Evolutionary conservation across 495 filamentous ascomycete species (phyloP), one percentile per base, ranked within the genome.

Genomic region (Penicillium paxilli): DNA sequence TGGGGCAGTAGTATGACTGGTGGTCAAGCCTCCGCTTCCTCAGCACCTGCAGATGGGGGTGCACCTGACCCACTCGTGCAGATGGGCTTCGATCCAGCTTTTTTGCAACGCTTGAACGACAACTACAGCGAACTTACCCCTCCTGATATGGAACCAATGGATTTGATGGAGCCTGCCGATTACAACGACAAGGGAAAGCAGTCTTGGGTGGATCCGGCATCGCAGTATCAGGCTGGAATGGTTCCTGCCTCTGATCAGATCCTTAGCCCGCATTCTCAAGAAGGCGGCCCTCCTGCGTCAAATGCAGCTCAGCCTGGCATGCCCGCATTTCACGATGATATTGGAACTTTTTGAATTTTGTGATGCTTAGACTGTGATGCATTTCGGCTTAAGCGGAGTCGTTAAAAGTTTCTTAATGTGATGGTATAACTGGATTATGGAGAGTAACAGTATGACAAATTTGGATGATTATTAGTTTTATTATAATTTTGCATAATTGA

Each of bases 81-180:
- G 55, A 73, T 75, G 66, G 72, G 69, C 7, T 78, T 78, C 44
- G 75, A 78, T 20, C 71, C 71, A 7, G 67, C 66, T 20, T 72
- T 76, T 26, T 49, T 78, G 44, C 69, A 72, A 54, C 67, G 65
- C 44, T 45, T 77, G 30, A 71, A 71, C 38, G 63, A 70, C 11
- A 64, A 61, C 48, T 74, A 74, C 54, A 68, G 64, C 19, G 63
- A 70, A 23, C 55, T 68, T 14, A 59, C 59, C 22, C 55, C 60
- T 7, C 63, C 65, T 47, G 58, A 62, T 26, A 37, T 68, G 22
- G 63, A 64, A 10, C 49, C n/a, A 3, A 17, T 73, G 42, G 54
- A 66, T 30, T 40, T 67, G 28, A 62, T 60, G 32, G 56, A 40
- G 10, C 21, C 41, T 3, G 35, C 28, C n/a, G 46, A 41, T 10